Conservation (phyloP, 2,329 filamentous ascomycete species). For the Raffaelea arxii region DNA sequence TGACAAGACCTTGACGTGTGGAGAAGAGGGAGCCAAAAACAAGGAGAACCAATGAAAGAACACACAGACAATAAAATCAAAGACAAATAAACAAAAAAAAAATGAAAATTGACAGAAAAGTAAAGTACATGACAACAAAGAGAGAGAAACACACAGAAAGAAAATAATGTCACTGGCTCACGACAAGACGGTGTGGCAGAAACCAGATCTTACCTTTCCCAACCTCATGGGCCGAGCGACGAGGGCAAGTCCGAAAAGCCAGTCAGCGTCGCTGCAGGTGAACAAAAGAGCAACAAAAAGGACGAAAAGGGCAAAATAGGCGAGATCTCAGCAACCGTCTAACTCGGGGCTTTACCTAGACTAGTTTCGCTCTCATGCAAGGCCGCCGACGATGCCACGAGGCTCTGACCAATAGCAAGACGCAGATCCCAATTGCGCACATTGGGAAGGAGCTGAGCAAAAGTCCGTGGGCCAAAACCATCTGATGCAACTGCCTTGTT, state of each 20-base stretch:
- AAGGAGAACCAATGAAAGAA: background rate
- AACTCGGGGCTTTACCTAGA: background rate
- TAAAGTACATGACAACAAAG: background rate
- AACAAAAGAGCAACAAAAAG: background rate
- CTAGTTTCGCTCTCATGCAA: conserved; percentile 3
- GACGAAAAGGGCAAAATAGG: background rate
- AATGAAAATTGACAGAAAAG: background rate
- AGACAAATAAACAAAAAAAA: background rate
- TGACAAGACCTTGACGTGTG: no score
- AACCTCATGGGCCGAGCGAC: background rate
- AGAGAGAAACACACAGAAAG: background rate
- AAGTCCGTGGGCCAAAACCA: no score
- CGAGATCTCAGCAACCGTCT: background rate
- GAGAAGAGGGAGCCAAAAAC: background rate
- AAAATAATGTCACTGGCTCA: no score
- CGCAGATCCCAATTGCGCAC: background rate
- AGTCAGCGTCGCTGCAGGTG: background rate
- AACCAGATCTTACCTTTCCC: background rate
- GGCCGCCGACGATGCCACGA: background rate
- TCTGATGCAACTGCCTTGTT: no score
- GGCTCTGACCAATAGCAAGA: conserved; percentile 3
- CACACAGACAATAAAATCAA: no score
- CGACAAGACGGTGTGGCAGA: no score
- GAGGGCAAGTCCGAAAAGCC: background rate
- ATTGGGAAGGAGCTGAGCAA: background rate